A percentile compares a stretch with the other conserved stretches of the same genome.
phyloP scores from a whole-genome alignment of 352 stramenopile species.

The Phytopythium litorale region DNA sequence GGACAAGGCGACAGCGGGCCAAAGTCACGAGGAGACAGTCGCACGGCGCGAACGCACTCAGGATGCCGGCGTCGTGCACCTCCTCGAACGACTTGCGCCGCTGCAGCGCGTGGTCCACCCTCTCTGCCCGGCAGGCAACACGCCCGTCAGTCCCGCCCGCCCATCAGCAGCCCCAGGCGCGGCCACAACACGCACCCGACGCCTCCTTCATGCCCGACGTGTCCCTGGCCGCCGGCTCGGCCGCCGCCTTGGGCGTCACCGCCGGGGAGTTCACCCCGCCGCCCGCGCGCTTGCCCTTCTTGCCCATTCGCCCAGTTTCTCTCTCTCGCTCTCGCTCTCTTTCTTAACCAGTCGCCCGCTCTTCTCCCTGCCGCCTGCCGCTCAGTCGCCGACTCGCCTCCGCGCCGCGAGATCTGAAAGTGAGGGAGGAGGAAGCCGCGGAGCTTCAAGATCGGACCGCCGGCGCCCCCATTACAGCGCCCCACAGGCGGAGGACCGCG shows the following conservation, averaged over 20 bases:
- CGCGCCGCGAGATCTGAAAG: background rate
- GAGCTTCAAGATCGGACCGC: background rate
- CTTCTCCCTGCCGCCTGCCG: background rate
- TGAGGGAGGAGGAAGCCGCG: background rate
- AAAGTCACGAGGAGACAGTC: background rate
- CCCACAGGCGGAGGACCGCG: background rate
- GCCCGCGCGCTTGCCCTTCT: conserved; percentile 56
- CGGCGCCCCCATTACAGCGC: background rate
- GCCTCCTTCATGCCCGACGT: background rate
- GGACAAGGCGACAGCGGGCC: too few species aligned
- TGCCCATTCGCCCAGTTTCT: conserved; percentile 30
- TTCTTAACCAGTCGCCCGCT: too few species aligned
- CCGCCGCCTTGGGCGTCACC: conserved; percentile 5
- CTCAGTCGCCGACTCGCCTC: background rate
- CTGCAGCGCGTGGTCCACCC: conserved; percentile 32
- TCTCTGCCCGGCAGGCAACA: conserved; percentile 16
- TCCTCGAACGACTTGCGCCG: conserved; percentile 45
- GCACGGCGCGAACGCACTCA: conserved; percentile 21
- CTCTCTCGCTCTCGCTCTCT: too few species aligned
- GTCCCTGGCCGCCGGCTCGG: background rate
- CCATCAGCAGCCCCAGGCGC: too few species aligned
- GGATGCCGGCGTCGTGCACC: conserved; percentile 38
- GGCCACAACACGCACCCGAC: background rate
- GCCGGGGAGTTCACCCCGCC: conserved; percentile 5
- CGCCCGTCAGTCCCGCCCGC: background rate